A percentile compares a stretch with the other conserved stretches of the same genome.
These are phyloP conservation scores for Coemansia sp. DNA, from an alignment of 192 early-diverging fungal species.

Conservation along the genomic window DNA sequence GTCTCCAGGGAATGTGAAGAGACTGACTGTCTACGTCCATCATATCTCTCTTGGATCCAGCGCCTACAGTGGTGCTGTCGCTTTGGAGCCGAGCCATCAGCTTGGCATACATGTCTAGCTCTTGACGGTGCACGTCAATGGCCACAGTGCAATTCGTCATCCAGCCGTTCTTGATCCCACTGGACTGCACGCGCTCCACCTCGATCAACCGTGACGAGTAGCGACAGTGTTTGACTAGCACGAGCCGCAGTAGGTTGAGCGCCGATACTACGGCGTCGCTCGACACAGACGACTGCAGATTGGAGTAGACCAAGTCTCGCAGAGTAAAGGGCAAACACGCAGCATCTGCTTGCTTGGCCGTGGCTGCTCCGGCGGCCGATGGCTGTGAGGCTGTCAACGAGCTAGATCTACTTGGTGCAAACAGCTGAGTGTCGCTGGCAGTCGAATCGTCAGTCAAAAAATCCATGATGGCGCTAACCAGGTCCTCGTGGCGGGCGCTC, in stretches of 20 bases:
- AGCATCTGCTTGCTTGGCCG: neutral
- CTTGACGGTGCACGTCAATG: slow-evolving; percentile 53
- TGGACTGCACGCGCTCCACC: slow-evolving; percentile 61
- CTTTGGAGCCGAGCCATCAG: slow-evolving; percentile 51
- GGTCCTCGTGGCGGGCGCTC: slow-evolving; percentile 70
- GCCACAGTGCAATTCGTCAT: slow-evolving; percentile 55
- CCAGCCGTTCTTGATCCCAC: slow-evolving; percentile 37
- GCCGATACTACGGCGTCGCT: slow-evolving; percentile 84
- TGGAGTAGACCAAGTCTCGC: slow-evolving; percentile 83
- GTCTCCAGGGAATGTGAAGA: slow-evolving; percentile 49
- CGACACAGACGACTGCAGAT: slow-evolving; percentile 81
- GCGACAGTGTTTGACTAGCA: slow-evolving; percentile 77
- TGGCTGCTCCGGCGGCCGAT: neutral
- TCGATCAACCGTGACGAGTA: slow-evolving; percentile 77
- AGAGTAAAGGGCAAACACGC: slow-evolving; percentile 65
- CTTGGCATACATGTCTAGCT: slow-evolving; percentile 56
- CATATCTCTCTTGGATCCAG: slow-evolving; percentile 5
- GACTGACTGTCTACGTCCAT: slow-evolving; percentile 25
- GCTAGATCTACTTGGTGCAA: neutral
- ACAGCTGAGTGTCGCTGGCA: slow-evolving; percentile 34
- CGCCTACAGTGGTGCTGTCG: slow-evolving; percentile 10
- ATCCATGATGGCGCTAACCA: slow-evolving; percentile 72
- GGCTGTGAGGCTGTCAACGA: neutral
- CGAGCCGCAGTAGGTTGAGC: slow-evolving; percentile 73
- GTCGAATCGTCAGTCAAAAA: slow-evolving; percentile 79